Evolutionary conservation across 1,284 basidiomycete species (phyloP).

Genomic region (Tylopilus orsonianus): DNA sequence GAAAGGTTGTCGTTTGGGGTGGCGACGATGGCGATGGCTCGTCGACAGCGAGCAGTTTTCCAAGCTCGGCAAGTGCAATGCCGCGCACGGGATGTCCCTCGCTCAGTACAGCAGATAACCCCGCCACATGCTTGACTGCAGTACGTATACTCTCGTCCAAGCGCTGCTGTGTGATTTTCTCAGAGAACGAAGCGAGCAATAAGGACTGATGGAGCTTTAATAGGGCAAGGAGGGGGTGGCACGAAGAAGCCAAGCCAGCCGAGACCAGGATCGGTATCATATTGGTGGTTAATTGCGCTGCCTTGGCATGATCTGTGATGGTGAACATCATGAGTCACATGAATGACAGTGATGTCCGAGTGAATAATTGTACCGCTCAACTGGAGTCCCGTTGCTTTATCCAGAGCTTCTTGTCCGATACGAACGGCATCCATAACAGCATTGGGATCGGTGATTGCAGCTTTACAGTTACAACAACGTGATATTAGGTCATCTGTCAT

Average conservation of each 20-base stretch:
- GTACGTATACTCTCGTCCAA: constrained; percentile 67
- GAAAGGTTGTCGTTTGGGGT: constrained; percentile 40
- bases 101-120: constrained; percentile 53
- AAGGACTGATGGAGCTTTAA: constrained; percentile 68
- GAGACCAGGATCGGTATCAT: constrained; percentile 61
- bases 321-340: background rate
- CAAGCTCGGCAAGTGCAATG: constrained; percentile 76
- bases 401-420: constrained; percentile 66
- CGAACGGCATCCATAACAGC: constrained; percentile 59
- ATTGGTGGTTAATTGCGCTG: constrained; percentile 61
- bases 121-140: constrained; percentile 57
- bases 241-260: constrained; percentile 54
- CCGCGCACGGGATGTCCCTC: constrained; percentile 79
- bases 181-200: constrained; percentile 52
- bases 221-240: constrained; percentile 77
- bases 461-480: constrained; percentile 62
- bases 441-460: constrained; percentile 48
- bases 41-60: constrained; percentile 78
- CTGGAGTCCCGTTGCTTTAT: constrained; percentile 65
- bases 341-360: background rate
- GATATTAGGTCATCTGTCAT: constrained; percentile 43
- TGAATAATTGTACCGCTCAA: constrained; percentile 44
- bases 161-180: constrained; percentile 41
- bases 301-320: constrained; percentile 51
- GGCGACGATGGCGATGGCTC: constrained; percentile 46